A percentile compares a stretch with the other conserved stretches of the same genome.
Evolutionary conservation across 352 stramenopile species (phyloP).

Genomic region (Thalassiosira hispida): DNA sequence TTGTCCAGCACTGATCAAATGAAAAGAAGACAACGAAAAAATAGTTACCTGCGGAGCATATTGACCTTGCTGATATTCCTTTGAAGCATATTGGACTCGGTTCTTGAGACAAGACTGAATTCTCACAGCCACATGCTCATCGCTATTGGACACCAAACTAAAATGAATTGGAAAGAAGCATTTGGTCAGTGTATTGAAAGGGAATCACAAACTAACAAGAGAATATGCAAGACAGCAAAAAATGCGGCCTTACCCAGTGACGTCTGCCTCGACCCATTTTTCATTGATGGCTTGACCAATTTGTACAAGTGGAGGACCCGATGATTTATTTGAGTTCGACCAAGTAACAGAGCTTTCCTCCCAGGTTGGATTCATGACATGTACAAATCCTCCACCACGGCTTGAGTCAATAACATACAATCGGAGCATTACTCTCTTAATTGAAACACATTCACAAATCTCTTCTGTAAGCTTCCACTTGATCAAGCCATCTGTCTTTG

Average conservation of each 20-base stretch:
- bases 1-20: not conserved
- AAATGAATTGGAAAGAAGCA: not conserved
- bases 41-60: conserved; percentile 33
- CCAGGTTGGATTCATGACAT: conserved; percentile 37
- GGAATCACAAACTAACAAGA: not conserved
- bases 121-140: conserved; percentile 24
- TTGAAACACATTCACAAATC: conserved; percentile 28
- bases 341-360: conserved; percentile 15
- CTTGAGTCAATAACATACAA: conserved; percentile 16
- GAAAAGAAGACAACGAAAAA: not conserved
- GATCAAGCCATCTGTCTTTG: conserved; percentile 25
- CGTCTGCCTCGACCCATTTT: conserved; percentile 24
- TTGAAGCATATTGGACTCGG: conserved; percentile 24
- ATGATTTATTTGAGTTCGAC: conserved; percentile 2
- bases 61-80: conserved; percentile 30
- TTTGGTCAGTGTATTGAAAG: not conserved
- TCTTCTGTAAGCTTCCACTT: conserved; percentile 9
- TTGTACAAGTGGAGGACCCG: conserved; percentile 15
- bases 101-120: conserved; percentile 32
- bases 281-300: conserved; percentile 14
- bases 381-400: conserved; percentile 13
- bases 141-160: conserved; percentile 19
- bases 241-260: conserved; percentile 11
- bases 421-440: conserved; percentile 18
- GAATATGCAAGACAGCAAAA: not conserved